Base-by-base conservation (phyloP, 805 yeast species). In the Ogataea minuta region DNA sequence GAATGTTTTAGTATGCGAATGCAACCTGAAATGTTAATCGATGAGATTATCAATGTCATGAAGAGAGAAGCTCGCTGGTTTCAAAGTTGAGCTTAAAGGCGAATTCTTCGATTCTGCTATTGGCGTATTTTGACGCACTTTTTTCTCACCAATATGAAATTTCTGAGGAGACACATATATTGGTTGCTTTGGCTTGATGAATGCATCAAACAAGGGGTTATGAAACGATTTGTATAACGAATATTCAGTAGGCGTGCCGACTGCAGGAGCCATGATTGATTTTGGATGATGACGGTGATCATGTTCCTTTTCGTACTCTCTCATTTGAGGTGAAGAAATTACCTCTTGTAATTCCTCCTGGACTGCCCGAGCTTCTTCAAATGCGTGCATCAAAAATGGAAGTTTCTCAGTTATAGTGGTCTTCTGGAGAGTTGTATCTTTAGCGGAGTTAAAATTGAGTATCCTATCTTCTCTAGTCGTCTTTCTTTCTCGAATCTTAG, bases 361-460 rank as follows among this genome's bases (percentile, higher is more conserved):
- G n/a, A 77, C 60, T 23, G 69, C 72, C 46, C 70, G 75, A 2
- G 82, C 84, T 44, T 77, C 76, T 53, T 77, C 74, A 50, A 82
- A 83, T 10, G 88, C 89, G 15, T 76, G 67, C 71, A 83, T 66
- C 49, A 83, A 60, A 43, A 71, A 73, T 0, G 90, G 90, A 43
- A 83, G 54, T 52, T 81, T 84, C 31, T 79, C 82, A 1, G 81
- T 54, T 8, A 83, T 61, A 9, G 82, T 72, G 0, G 84, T 71
- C 45, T 67, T 70, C 24, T 70, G 74, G 41, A 67, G 59, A 28
- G 67, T 50, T 3, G 72, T 56, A 2, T 34, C n/a, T 28, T 12
- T 8, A 11, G 29, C 12, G 14, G 21, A 3, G n/a, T 32, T n/a
- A 19, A 27, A 31, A 10, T 25, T 23, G 3, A 11, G 32, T 11